Base-by-base conservation (phyloP, 1,139 yeast genomes). In the Pichia sp. region DNA sequence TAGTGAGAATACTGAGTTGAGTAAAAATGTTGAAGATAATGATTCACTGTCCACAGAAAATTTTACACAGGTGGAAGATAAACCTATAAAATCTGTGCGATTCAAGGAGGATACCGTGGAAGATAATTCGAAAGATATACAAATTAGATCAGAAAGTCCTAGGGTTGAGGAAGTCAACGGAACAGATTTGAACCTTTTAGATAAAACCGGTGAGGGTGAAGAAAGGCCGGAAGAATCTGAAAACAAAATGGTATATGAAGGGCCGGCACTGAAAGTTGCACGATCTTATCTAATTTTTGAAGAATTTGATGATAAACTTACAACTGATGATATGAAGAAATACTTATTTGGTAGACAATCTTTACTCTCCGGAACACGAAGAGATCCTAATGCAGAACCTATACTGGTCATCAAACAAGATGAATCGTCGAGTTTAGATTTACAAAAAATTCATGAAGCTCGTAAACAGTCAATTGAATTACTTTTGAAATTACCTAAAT, bases 341-440 rank as follows among this genome's bases (percentile, higher is more conserved):
- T 59, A 69, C 7, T 55, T 84, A 8, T 69, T 85, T 50, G 95
- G 95, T 1, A 61, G 66, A 4, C 80, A 79, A 43, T 67, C 86
- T 9, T 49, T 69, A 2, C 60, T 69, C 21, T 72, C 79, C 0
- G 74, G 74, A 1, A 64, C 74, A 5, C 63, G 77, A 39, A 66
- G 81, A 40, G 71, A 74, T 47, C 69, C 68, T 37, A 77, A 77
- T 36, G 69, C 72, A 23, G 77, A 77, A 52, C 73, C 81, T 0
- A 56, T 79, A n/a, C 57, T 71, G 19, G 62, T 71, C 28, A 74
- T 76, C 31, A 74, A 73, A 19, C 61, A 63, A 25, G 63, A 59
- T 18, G 63, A 63, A 44, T 66, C 66, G 25, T 51, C 54, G 14
- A 54, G 49, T 34, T 48, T 55, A 10, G 54, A 52, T 30, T 43